These are phyloP conservation scores for Geotrichum carabidarum DNA, from an alignment of 1,139 yeast genomes.

Conservation along the genomic window DNA sequence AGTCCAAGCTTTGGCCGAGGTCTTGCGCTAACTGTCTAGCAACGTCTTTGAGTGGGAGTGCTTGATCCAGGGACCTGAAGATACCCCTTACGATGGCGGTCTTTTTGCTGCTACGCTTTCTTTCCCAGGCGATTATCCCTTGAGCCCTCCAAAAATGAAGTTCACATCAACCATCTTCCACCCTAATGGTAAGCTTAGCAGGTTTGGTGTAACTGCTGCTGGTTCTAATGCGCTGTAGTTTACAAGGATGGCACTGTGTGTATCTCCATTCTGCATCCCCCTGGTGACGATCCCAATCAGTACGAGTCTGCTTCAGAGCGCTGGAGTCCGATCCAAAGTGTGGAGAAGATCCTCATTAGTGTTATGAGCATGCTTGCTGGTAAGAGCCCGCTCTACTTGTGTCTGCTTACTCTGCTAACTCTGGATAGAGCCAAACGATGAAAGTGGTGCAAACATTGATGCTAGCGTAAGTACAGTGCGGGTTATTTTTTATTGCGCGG, in stretches of 20 bases:
- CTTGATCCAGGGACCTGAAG: conserved; percentile 86
- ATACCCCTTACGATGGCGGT: conserved; percentile 89
- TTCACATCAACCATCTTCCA: conserved; percentile 84
- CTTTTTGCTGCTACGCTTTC: conserved; percentile 75
- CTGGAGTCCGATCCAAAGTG: conserved; percentile 97
- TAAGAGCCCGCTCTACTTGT: background rate
- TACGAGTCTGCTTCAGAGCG: conserved; percentile 93
- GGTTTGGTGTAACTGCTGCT: background rate
- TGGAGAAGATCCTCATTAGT: conserved; percentile 85
- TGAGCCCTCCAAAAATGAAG: conserved; percentile 80
- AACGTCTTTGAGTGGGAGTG: conserved; percentile 89
- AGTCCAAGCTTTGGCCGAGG: conserved; percentile 21
- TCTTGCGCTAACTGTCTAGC: conserved; percentile 20
- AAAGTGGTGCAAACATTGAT: conserved; percentile 94
- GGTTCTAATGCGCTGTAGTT: conserved; percentile 33
- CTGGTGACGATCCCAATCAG: conserved; percentile 95
- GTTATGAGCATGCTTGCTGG: conserved; percentile 89
- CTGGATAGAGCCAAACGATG: conserved; percentile 74
- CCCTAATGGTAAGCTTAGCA: conserved; percentile 54
- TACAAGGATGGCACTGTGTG: conserved; percentile 94
- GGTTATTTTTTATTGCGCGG: background rate
- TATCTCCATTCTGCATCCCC: conserved; percentile 88
- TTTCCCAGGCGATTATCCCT: conserved; percentile 88
- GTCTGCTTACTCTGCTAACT: background rate
- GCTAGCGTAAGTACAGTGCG: conserved; percentile 52